A percentile compares a stretch with the other conserved stretches of the same genome.
phyloP scores from a whole-genome alignment of 2,329 filamentous ascomycete genomes.

The Aspergillus persii region DNA sequence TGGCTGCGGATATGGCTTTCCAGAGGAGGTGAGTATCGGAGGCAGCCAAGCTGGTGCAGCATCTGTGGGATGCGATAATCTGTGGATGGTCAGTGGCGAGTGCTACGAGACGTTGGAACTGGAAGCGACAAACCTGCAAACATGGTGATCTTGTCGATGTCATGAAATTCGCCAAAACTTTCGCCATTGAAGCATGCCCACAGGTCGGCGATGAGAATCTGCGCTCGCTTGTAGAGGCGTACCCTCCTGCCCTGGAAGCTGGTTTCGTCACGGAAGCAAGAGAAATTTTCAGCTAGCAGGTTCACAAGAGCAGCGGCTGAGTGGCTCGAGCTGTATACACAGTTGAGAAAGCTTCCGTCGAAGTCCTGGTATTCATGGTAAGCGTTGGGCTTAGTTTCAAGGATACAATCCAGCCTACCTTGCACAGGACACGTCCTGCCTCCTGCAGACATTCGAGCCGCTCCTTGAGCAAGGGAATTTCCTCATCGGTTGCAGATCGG shows the following conservation, averaged over 20 bases:
- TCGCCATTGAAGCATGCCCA: slow-evolving; percentile 93
- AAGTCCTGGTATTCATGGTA: slow-evolving; percentile 58
- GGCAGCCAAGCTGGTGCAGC: slow-evolving; percentile 74
- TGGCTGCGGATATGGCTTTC: slow-evolving; percentile 66
- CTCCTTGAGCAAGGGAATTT: slow-evolving; percentile 79
- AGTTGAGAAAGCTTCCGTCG: slow-evolving; percentile 67
- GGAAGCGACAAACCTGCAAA: slow-evolving; percentile 64
- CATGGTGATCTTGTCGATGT: slow-evolving; percentile 96
- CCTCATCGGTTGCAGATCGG: slow-evolving; percentile 78
- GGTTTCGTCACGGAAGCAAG: slow-evolving; percentile 81
- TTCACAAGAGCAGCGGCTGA: slow-evolving; percentile 87
- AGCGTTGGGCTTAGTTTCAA: neutral
- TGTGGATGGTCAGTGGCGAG: slow-evolving; percentile 21
- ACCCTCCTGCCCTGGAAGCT: slow-evolving; percentile 71
- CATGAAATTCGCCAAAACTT: slow-evolving; percentile 74
- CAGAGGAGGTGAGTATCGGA: slow-evolving; percentile 80
- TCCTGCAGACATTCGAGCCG: slow-evolving; percentile 77
- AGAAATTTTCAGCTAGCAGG: slow-evolving; percentile 74
- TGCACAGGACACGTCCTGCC: slow-evolving; percentile 74
- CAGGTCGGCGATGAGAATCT: slow-evolving; percentile 91
- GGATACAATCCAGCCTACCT: slow-evolving; percentile 52
- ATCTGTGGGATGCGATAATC: slow-evolving; percentile 97
- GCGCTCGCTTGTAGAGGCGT: slow-evolving; percentile 86
- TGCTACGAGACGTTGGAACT: neutral
- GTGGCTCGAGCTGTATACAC: slow-evolving; percentile 69